A percentile compares a stretch with the other conserved stretches of the same genome.
Evolutionary conservation across 495 filamentous ascomycete genomes (phyloP).

Genomic region (Lindgomyces ingoldianus): DNA sequence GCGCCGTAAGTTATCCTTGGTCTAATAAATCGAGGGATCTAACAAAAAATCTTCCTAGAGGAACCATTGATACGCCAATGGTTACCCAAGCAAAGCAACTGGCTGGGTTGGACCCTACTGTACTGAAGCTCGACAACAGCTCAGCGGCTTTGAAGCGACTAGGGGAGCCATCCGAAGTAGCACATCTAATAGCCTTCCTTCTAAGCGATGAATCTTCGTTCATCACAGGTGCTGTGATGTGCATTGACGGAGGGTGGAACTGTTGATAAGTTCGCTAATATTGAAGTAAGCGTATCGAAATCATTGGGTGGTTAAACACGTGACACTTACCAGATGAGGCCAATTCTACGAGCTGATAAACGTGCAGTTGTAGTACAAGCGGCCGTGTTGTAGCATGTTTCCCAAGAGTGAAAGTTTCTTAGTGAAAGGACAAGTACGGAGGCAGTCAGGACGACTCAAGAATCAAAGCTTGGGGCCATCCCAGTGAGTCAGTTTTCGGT

Average conservation of each 20-base stretch:
- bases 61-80: slow-evolving; percentile 22
- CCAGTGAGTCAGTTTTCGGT: not conserved
- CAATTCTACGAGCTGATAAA: too few relatives aligned
- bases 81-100: slow-evolving; percentile 9
- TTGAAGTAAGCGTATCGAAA: too few relatives aligned
- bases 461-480: not conserved
- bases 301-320: too few relatives aligned
- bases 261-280: slow-evolving; percentile 7
- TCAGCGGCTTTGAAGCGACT: slow-evolving; percentile 13
- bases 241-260: slow-evolving; percentile 39
- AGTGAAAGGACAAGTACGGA: not conserved
- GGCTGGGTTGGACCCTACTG: not conserved
- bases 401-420: too few relatives aligned
- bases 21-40: not conserved
- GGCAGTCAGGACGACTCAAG: not conserved
- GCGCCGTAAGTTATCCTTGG: slow-evolving; percentile 21
- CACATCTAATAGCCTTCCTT: slow-evolving; percentile 22
- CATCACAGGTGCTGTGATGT: slow-evolving; percentile 31
- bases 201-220: slow-evolving; percentile 25
- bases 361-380: too few relatives aligned
- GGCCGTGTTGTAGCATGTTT: too few relatives aligned
- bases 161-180: slow-evolving; percentile 22
- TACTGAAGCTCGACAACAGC: slow-evolving; percentile 6
- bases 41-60: not conserved
- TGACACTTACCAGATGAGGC: too few relatives aligned